These are phyloP conservation scores for Triticum timopheevii DNA, from an alignment of 176 grass and related monocot species.

Conservation along the genomic window DNA sequence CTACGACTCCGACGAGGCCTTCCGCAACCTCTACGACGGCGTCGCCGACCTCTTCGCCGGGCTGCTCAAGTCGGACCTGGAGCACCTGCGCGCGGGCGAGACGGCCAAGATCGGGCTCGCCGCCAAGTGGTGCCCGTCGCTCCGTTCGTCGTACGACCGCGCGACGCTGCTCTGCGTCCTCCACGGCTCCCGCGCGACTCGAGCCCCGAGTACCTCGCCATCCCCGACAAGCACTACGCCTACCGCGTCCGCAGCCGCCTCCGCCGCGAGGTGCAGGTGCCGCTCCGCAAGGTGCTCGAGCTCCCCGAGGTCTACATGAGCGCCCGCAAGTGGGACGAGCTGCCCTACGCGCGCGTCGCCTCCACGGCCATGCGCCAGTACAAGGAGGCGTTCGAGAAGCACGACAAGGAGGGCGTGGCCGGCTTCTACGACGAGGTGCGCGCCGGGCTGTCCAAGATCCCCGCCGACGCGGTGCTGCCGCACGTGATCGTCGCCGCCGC, in stretches of 20 bases:
- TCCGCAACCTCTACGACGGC: slow-evolving; percentile 56
- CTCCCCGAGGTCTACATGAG: slow-evolving; percentile 67
- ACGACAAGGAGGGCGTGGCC: slow-evolving; percentile 29
- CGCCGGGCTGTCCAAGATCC: not conserved
- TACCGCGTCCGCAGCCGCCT: slow-evolving; percentile 47
- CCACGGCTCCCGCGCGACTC: slow-evolving; percentile 35
- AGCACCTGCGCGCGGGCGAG: slow-evolving; percentile 23
- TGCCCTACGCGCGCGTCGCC: slow-evolving; percentile 56
- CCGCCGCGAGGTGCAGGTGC: slow-evolving; percentile 36
- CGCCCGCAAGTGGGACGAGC: slow-evolving; percentile 34
- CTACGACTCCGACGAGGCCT: slow-evolving; percentile 3
- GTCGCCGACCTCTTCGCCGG: slow-evolving; percentile 43
- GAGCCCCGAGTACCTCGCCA: slow-evolving; percentile 25
- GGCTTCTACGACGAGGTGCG: slow-evolving; percentile 9
- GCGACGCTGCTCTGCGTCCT: slow-evolving; percentile 58
- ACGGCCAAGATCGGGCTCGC: slow-evolving; percentile 42
- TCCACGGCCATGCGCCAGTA: slow-evolving; percentile 58
- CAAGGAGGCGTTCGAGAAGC: slow-evolving; percentile 50
- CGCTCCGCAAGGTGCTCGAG: slow-evolving; percentile 35
- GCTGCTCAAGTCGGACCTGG: slow-evolving; percentile 44
- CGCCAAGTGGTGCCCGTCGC: slow-evolving; percentile 67
- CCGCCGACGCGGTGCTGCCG: not conserved
- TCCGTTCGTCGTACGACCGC: slow-evolving; percentile 36
- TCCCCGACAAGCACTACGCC: slow-evolving; percentile 54
- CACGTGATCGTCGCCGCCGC: slow-evolving; percentile 1